Conservation (phyloP, 345 rosid genomes). For the Arabis hirsuta region DNA sequence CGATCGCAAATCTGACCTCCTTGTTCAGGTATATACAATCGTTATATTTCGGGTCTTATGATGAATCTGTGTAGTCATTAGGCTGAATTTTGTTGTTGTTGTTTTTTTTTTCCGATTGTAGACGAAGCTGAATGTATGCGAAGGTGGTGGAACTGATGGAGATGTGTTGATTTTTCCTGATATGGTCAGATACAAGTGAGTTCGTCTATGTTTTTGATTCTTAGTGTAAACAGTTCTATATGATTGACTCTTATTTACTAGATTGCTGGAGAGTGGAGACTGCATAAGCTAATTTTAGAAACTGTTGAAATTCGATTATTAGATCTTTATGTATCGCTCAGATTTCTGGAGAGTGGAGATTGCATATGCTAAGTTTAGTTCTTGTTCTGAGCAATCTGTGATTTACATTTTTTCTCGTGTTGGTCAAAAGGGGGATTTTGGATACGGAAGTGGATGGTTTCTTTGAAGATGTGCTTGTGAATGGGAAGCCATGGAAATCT, state of each 20-base stretch:
- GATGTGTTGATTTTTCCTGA: slow-evolving; percentile 90
- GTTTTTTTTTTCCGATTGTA: slow-evolving; percentile 21
- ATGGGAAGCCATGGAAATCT: slow-evolving; percentile 70
- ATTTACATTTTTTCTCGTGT: slow-evolving; percentile 1
- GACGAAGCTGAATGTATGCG: slow-evolving; percentile 73
- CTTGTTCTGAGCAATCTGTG: neutral
- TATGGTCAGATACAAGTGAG: slow-evolving; percentile 86
- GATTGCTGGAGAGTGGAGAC: neutral
- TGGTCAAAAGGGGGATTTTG: slow-evolving; percentile 59
- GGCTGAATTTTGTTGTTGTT: neutral
- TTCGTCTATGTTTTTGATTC: slow-evolving; percentile 4
- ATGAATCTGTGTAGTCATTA: neutral
- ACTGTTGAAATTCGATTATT: neutral
- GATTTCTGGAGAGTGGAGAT: too few relatives aligned
- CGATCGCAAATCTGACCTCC: slow-evolving; percentile 65
- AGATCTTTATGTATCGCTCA: neutral
- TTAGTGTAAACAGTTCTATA: neutral
- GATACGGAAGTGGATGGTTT: slow-evolving; percentile 68
- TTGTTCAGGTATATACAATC: slow-evolving; percentile 53
- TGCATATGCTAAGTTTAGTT: too few relatives aligned
- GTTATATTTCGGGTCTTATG: neutral
- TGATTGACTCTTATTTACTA: slow-evolving; percentile 1
- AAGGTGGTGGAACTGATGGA: slow-evolving; percentile 68
- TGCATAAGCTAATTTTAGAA: slow-evolving; percentile 9
- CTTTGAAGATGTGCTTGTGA: slow-evolving; percentile 83